Base-by-base conservation (phyloP, 352 stramenopile species). In the Phytophthora megakarya region DNA sequence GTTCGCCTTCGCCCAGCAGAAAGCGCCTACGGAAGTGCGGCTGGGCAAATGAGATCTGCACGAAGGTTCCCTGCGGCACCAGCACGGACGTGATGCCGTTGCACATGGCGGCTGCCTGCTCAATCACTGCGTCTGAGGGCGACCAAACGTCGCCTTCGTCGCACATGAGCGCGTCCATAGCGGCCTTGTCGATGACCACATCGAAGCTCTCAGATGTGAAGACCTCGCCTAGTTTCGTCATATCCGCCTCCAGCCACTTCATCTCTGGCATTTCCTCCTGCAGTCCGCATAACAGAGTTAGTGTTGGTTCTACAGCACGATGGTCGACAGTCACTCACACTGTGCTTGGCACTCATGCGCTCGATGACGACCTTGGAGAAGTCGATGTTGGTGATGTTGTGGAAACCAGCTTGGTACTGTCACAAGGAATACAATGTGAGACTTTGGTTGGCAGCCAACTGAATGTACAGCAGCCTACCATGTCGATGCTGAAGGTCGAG, bases 31-130 rank as follows among this genome's bases (percentile, higher is more conserved):
- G 78, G 69, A 95, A 95, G 58, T 93, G 86, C 30, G 86, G 85
- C 65, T 95, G 86, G 47, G 67, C 76, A 56, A 95, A 95, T 35
- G 78, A 88, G 53, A 95, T 89, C 58, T 95, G 86, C 22, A 94
- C 22, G 61, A 91, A 93, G 0, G 61, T 63, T 19, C 86, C 85
- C 12, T 69, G 49, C 0, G 59, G 51, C 28, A 54, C 70, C 18
- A 95, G 63, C 21, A 89, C 78, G 13, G 55, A 68, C 21, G 64
- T 61, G 25, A 91, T 77, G 25, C 72, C 72, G 22, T 25, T 54
- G 51, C 82, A 92, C 80, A 90, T 92, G 18, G 69, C 73, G 21
- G 70, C 40, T 12, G 70, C 76, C 44, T 77, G 53, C 28, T 81
- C 60, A 18, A 90, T 80, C 25, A 87, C 61, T n/a, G 65, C 42